Evolutionary conservation across 176 grass and related monocot genomes (phyloP), one percentile per base, ranked within the genome.

Genomic region (Alopecurus myosuroides): DNA sequence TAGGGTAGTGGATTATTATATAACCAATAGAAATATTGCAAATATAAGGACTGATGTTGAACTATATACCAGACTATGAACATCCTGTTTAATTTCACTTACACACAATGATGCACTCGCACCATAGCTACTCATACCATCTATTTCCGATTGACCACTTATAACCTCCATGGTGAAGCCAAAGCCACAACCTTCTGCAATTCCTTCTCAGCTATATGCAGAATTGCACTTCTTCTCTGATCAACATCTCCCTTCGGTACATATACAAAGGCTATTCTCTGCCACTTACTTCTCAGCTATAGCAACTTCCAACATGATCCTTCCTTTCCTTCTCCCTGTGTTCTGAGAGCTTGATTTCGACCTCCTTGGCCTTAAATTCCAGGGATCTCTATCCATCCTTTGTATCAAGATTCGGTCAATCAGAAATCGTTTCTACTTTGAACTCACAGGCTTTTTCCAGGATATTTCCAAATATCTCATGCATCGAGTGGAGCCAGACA

Each of bases 101-200:
- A 50, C 55, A 81, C 81, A 56, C 1, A 85, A 84, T 85, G 81
- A 71, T 6, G 22, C 64, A 48, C 44, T 58, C 0, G 75, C 70
- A 70, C 17, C 81, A 34, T 30, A 77, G 44, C 82, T 84, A 11
- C 46, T 83, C 57, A 72, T 51, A 3, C 78, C 63, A 29, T 90
- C 85, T 4, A 49, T 14, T 71, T 86, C 78, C 3, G 65, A 9
- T 69, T 91, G 86, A 56, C 85, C 86, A 76, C 69, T 77, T 14
- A 91, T 85, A 76, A 86, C 91, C 31, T 88, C 91, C 86, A 88
- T 93, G 14, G 93, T 77, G 62, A 91, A 97, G 5, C 94, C 91
- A 52, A 93, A 93, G 6, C 91, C 82, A n/a, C n/a, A 17, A 89
- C 91, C 68, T 83, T 97, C 67, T 97, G 87, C 78, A 93, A 85